Conservation (phyloP, 2,329 filamentous ascomycete genomes). For the Rutstroemia sp. region DNA sequence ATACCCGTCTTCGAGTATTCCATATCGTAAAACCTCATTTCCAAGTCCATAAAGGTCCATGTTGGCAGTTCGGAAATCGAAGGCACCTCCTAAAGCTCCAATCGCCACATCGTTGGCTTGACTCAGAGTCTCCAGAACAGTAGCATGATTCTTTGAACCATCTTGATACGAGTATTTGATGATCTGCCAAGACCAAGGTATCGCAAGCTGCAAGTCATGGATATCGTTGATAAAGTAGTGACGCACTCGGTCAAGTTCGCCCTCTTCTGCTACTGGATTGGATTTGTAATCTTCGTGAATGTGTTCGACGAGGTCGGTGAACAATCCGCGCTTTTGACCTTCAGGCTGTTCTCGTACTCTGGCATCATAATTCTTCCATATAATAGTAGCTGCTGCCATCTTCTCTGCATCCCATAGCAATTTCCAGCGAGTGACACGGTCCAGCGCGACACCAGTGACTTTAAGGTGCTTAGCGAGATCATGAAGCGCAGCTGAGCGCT, state of each 20-base stretch:
- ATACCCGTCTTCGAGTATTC: slow-evolving; percentile 57
- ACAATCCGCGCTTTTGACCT: slow-evolving; percentile 59
- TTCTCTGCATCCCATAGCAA: slow-evolving; percentile 89
- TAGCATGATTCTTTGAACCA: slow-evolving; percentile 45
- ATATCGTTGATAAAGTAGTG: slow-evolving; percentile 80
- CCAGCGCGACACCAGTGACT: slow-evolving; percentile 57
- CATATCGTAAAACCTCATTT: slow-evolving; percentile 56
- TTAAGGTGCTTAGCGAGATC: slow-evolving; percentile 67
- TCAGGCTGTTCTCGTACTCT: slow-evolving; percentile 52
- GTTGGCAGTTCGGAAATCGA: slow-evolving; percentile 65
- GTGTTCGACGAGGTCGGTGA: slow-evolving; percentile 67
- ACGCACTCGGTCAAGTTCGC: slow-evolving; percentile 73
- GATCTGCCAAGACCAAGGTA: slow-evolving; percentile 72
- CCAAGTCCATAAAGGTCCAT: slow-evolving; percentile 65
- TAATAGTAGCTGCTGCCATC: slow-evolving; percentile 66
- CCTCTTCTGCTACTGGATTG: slow-evolving; percentile 52
- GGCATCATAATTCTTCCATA: slow-evolving; percentile 76
- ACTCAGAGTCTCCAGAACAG: slow-evolving; percentile 27
- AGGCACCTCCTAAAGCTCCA: slow-evolving; percentile 54
- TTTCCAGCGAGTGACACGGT: slow-evolving; percentile 65
- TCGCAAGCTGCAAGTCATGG: slow-evolving; percentile 62
- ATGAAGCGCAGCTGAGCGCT: slow-evolving; percentile 65
- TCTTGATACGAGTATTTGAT: slow-evolving; percentile 67
- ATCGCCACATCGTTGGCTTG: slow-evolving; percentile 74
- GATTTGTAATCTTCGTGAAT: slow-evolving; percentile 73